Evolutionary conservation across 108 stramenopile genomes (phyloP).

Genomic region (Pelagomonas calceolata): DNA sequence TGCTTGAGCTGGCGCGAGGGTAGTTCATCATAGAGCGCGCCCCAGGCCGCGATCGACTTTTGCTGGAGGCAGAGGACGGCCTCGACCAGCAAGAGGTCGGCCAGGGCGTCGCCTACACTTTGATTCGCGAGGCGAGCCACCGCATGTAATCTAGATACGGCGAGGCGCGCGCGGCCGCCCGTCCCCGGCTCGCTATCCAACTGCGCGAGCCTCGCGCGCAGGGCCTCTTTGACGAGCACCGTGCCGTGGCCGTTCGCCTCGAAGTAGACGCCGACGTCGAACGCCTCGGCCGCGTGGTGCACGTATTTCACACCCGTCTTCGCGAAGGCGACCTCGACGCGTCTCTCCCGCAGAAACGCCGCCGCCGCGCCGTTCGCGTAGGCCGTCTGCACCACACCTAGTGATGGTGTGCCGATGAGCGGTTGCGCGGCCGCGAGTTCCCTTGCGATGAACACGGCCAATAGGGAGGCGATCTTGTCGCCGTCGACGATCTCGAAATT

Average conservation of each 20-base stretch:
- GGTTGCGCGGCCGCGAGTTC: conserved; percentile 26
- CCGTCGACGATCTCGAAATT: conserved; percentile 77
- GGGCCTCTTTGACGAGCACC: conserved; percentile 66
- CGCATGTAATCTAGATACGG: conserved; percentile 35
- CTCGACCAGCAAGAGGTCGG: conserved; percentile 83
- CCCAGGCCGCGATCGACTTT: conserved; percentile 64
- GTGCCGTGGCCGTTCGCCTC: conserved; percentile 99
- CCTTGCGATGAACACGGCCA: conserved; percentile 65
- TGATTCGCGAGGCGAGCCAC: conserved; percentile 72
- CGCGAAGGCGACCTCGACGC: neutral
- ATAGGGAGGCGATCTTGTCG: conserved; percentile 83
- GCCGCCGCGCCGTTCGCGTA: conserved; percentile 97
- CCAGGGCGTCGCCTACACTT: conserved; percentile 91
- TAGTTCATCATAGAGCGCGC: conserved; percentile 71
- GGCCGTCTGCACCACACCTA: conserved; percentile 96
- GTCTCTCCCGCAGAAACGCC: conserved; percentile 46
- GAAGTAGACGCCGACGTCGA: conserved; percentile 98
- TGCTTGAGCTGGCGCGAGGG: conserved; percentile 86
- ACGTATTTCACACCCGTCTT: conserved; percentile 71
- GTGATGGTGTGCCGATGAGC: conserved; percentile 26
- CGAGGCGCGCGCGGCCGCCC: conserved; percentile 24
- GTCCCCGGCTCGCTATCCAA: conserved; percentile 21
- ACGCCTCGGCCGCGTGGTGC: conserved; percentile 77
- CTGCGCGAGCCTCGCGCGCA: conserved; percentile 25
- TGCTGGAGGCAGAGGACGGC: conserved; percentile 55